Base-by-base conservation (phyloP, 768 basidiomycete species). In the Aureoboletus auriporus region DNA sequence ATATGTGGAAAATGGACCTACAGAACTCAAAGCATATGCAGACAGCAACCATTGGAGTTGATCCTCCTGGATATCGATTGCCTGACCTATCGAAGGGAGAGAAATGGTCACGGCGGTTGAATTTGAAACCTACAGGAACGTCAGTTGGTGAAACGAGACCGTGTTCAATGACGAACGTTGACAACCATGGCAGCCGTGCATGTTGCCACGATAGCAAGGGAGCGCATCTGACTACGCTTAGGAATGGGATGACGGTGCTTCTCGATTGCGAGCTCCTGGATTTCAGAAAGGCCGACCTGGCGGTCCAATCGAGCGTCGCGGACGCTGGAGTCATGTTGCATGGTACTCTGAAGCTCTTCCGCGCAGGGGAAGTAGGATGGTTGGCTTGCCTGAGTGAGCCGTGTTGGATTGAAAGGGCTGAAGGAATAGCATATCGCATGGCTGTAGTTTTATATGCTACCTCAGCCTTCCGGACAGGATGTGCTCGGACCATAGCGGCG, bases 21-120 rank as follows among this genome's bases (percentile, higher is more conserved):
- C 84, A 10, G 82, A 83, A 57, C 79, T 84, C 47, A 89, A 63
- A 1, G 86, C 69, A 57, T 83, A 89, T 0, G 83, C 84, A 20
- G 82, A 82, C 8, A 77, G 55, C 14, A 86, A 67, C 86, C 86
- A 89, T 46, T 87, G 80, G 1, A 88, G 69, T 28, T 77, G 68
- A 29, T 73, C 65, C 43, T 83, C 72, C 23, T 67, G 59, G 5
- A 85, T 75, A 14, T 70, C 29, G 41, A 86, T 66, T 14, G 75
- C 75, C 6, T 56, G 61, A 29, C 72, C 74, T n/a, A 84, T 80
- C 0, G 72, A 70, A 2, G 82, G 75, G 1, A 84, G 64, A 1
- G 79, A 67, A 36, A 83, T 79, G 0, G 77, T 63, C 0, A 79
- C 70, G 0, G 79, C 65, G 2, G 79, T 79, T 5, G 55, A 49